Evolutionary conservation across 768 basidiomycete genomes (phyloP), one percentile per base, ranked within the genome.

Genomic region (Leccinum sublutescens): DNA sequence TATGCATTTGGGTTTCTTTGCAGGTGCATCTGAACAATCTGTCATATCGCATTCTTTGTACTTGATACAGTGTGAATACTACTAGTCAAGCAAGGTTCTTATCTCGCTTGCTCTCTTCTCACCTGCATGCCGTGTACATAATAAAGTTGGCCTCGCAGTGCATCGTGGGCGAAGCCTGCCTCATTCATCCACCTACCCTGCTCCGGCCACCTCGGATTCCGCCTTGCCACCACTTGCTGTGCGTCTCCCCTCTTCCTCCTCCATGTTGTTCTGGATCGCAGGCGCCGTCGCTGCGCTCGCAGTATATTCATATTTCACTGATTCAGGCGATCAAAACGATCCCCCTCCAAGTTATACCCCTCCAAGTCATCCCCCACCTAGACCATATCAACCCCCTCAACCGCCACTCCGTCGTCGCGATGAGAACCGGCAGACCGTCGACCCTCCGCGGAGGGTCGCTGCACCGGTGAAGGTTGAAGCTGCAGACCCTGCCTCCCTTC

Each of bases 401-500:
- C 23, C 48, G 27, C 57, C 21, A 1, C 53, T 48, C 50, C 54
- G 4, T 52, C 21, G 21, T 21, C 21, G 21, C 21, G 21, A 65
- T 50, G 63, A 61, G 31, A 17, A 34, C 5, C 19, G 14, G 55
- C 60, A 33, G 17, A 9, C 50, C 31, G 2, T 27, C 21, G 48
- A 15, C 21, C 21, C 54, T 54, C 31, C 47, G 17, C 48, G 38
- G 36, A 45, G 2, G 14, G 56, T 56, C 19, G 4, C 5, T 25
- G 34, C 29, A 9, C 19, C 48, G 31, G 36, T 33, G 11, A 45
- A 3, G 9, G 55, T 56, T 19, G 4, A 7, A 31, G 7, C 36
- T 7, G 2, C 40, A 43, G n/a, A 85, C 59, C 92, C 92, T 65
- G 72, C 77, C 31, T 75, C 78, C 33, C 79, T 97, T 31, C 84